Conservation (phyloP, 2,329 filamentous ascomycete genomes). For the Myriosclerotinia curreyana region DNA sequence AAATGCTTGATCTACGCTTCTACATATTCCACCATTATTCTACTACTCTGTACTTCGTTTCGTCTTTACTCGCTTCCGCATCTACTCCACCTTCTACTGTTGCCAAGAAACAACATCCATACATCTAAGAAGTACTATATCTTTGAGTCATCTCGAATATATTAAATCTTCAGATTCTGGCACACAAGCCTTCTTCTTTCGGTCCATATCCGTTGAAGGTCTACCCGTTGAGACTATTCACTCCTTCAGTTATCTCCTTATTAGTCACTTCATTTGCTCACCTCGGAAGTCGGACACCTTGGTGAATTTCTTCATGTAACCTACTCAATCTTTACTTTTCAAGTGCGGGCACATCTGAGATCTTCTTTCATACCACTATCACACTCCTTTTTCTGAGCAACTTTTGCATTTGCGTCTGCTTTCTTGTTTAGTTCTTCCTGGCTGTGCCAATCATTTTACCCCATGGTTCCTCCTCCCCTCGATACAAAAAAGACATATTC, state of each 20-base stretch:
- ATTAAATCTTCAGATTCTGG: conserved; percentile 12
- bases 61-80: conserved; percentile 14
- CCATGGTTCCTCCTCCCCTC: conserved; percentile 35
- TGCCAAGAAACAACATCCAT: conserved; percentile 9
- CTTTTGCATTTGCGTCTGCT: conserved; percentile 25
- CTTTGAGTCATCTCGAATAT: conserved; percentile 25
- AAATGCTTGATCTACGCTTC: conserved; percentile 10
- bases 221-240: neutral
- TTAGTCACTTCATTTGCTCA: conserved; percentile 5
- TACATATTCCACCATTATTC: conserved; percentile 8
- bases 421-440: conserved; percentile 27
- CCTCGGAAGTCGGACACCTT: neutral
- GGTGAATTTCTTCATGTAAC: conserved; percentile 16
- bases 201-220: conserved; percentile 13
- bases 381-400: conserved; percentile 29
- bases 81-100: conserved; percentile 10
- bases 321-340: conserved; percentile 11
- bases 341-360: conserved; percentile 34
- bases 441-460: conserved; percentile 35
- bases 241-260: neutral
- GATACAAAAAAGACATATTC: conserved; percentile 41
- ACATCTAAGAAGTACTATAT: conserved; percentile 25
- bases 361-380: conserved; percentile 19
- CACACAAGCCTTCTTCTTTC: conserved; percentile 5
- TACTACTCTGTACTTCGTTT: conserved; percentile 3